These are phyloP conservation scores for Mikania micrantha DNA, from an alignment of 129 eudicot genomes.

Conservation along the genomic window DNA sequence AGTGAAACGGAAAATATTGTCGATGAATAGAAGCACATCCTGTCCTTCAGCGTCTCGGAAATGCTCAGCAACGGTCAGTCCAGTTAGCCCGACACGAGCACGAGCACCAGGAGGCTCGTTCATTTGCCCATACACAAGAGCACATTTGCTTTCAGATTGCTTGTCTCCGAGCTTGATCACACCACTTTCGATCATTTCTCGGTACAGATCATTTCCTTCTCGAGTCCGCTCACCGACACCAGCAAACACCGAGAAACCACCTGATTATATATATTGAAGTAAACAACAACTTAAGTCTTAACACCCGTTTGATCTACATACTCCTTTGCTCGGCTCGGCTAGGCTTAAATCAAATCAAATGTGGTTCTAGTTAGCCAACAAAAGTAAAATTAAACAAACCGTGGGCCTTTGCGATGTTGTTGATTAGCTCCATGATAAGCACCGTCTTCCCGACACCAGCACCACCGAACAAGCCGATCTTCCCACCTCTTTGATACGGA, in stretches of 20 bases:
- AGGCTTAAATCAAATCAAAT: neutral
- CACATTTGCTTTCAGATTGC: slow-evolving; percentile 97
- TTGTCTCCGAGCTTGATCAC: slow-evolving; percentile 94
- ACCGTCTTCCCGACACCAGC: slow-evolving; percentile 99
- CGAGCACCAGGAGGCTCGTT: slow-evolving; percentile 99
- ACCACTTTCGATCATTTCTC: slow-evolving; percentile 99
- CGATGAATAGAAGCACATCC: slow-evolving; percentile 91
- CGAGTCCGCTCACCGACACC: slow-evolving; percentile 99
- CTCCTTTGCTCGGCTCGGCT: too few relatives aligned
- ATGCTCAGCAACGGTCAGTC: slow-evolving; percentile 95
- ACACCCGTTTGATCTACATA: neutral
- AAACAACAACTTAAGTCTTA: too few relatives aligned
- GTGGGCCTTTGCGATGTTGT: slow-evolving; percentile 97
- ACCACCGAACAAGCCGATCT: slow-evolving; percentile 97
- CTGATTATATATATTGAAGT: slow-evolving; percentile 41
- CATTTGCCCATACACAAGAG: slow-evolving; percentile 99
- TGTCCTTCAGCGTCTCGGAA: slow-evolving; percentile 99
- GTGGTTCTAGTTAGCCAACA: neutral
- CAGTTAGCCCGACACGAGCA: slow-evolving; percentile 99
- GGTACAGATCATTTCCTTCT: slow-evolving; percentile 94
- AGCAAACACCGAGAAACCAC: slow-evolving; percentile 99
- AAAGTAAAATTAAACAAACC: slow-evolving; percentile 36
- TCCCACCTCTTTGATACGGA: slow-evolving; percentile 98
- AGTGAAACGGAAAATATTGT: slow-evolving; percentile 96
- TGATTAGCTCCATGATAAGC: slow-evolving; percentile 95